A percentile compares a stretch with the other conserved stretches of the same genome.
phyloP scores from a whole-genome alignment of 2,329 filamentous ascomycete genomes.

The Calycina herbarum region DNA sequence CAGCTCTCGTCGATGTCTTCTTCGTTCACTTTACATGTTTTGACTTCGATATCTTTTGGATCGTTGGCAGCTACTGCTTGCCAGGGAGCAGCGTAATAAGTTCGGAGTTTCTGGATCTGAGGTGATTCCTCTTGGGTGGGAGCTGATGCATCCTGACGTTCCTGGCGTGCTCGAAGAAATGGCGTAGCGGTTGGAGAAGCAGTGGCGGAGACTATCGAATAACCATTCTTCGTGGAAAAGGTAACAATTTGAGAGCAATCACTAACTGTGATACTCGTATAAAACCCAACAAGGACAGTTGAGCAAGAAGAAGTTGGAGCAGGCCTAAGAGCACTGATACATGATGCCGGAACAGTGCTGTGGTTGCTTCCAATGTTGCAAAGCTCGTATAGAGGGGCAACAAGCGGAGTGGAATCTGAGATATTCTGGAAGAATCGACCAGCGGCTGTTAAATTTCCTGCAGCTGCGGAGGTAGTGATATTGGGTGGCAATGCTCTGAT shows the following conservation, averaged over 20 bases:
- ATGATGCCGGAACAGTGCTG: conserved; percentile 21
- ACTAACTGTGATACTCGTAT: conserved; percentile 27
- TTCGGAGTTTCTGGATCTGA: conserved; percentile 29
- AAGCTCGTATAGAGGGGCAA: conserved; percentile 13
- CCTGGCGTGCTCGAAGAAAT: conserved; percentile 4
- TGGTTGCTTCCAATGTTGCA: conserved; percentile 25
- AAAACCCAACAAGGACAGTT: conserved; percentile 29
- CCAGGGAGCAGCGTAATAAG: conserved; percentile 33
- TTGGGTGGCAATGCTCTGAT: neutral
- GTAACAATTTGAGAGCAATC: conserved; percentile 32
- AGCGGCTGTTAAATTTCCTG: neutral
- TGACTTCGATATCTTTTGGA: conserved; percentile 25
- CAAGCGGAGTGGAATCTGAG: neutral
- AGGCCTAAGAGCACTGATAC: conserved; percentile 24
- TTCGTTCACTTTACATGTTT: conserved; percentile 22
- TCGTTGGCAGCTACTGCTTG: conserved; percentile 28
- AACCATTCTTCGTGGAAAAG: conserved; percentile 31
- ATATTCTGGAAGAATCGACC: neutral
- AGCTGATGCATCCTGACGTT: neutral
- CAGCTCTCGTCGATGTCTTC: conserved; percentile 16
- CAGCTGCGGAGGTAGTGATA: neutral
- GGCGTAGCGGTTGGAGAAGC: conserved; percentile 3
- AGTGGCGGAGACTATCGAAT: conserved; percentile 24
- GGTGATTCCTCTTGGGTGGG: neutral
- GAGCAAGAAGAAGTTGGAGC: conserved; percentile 27